These are phyloP conservation scores for Gamsiella multidivaricata DNA, from an alignment of 192 early-diverging fungal species.

Conservation along the genomic window DNA sequence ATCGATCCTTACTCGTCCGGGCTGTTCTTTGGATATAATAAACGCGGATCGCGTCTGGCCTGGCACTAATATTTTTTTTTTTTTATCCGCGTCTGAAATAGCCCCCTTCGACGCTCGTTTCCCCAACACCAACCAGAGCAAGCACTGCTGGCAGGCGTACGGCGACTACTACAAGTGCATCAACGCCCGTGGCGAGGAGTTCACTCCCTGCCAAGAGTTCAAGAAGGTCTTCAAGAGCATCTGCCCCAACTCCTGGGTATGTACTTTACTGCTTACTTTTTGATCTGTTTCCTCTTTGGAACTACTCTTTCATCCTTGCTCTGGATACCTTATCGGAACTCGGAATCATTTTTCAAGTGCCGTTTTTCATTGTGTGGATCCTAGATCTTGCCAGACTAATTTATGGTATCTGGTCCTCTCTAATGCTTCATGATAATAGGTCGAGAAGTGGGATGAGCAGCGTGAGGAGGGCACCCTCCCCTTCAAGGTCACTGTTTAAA, in stretches of 20 bases:
- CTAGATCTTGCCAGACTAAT: too few relatives aligned
- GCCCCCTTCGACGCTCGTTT: conserved; percentile 79
- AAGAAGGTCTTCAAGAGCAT: conserved; percentile 82
- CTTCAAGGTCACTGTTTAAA: conserved; percentile 43
- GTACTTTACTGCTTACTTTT: too few relatives aligned
- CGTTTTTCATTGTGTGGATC: too few relatives aligned
- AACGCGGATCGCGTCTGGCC: not conserved
- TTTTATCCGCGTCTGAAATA: conserved; percentile 11
- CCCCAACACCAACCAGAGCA: conserved; percentile 99
- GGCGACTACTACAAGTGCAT: conserved; percentile 94
- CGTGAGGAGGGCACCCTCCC: conserved; percentile 48
- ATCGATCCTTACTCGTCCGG: not conserved
- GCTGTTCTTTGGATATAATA: not conserved
- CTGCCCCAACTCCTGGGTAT: conserved; percentile 95
- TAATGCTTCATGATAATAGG: too few relatives aligned
- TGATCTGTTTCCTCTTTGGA: not conserved
- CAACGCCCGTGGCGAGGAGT: conserved; percentile 95
- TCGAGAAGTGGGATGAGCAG: conserved; percentile 49
- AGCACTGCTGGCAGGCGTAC: conserved; percentile 99
- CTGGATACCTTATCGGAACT: too few relatives aligned
- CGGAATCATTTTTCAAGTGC: too few relatives aligned
- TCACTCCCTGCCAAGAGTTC: conserved; percentile 93
- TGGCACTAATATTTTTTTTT: not conserved
- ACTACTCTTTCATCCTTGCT: too few relatives aligned
- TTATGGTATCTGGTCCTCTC: too few relatives aligned